phyloP scores from a whole-genome alignment of 306 rosid genomes.

The Abrus precatorius region DNA sequence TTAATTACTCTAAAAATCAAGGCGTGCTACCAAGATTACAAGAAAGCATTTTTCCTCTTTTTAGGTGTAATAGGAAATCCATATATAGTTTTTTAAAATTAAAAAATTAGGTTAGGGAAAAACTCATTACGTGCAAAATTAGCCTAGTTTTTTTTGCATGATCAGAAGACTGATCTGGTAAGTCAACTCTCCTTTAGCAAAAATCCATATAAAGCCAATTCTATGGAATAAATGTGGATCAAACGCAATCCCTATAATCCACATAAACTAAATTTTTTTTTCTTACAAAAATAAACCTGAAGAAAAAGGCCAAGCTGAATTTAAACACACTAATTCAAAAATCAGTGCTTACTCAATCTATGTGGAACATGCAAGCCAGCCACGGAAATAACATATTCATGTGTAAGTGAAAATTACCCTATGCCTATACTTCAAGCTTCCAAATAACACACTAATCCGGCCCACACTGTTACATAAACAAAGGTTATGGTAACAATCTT shows the following conservation, averaged over 20 bases:
- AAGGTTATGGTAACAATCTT: too few species aligned
- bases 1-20: neutral
- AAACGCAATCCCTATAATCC: constrained; percentile 12
- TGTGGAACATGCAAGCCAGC: neutral
- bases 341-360: neutral
- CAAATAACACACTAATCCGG: neutral
- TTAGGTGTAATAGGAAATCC: constrained; percentile 27
- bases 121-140: neutral
- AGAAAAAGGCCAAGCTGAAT: neutral
- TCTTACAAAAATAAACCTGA: neutral
- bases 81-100: neutral
- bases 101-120: neutral
- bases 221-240: neutral
- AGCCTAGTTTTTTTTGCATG: neutral
- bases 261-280: neutral
- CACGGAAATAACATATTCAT: constrained; percentile 1
- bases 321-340: neutral
- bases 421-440: neutral
- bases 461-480: too few species aligned
- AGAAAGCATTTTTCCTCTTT: neutral
- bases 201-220: neutral
- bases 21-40: neutral
- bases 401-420: neutral
- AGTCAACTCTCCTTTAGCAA: neutral
- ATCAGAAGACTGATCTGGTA: neutral